These are phyloP conservation scores for Dictyostelium brefeldianum DNA, from an alignment of 78 protist genomes.

Conservation along the genomic window DNA sequence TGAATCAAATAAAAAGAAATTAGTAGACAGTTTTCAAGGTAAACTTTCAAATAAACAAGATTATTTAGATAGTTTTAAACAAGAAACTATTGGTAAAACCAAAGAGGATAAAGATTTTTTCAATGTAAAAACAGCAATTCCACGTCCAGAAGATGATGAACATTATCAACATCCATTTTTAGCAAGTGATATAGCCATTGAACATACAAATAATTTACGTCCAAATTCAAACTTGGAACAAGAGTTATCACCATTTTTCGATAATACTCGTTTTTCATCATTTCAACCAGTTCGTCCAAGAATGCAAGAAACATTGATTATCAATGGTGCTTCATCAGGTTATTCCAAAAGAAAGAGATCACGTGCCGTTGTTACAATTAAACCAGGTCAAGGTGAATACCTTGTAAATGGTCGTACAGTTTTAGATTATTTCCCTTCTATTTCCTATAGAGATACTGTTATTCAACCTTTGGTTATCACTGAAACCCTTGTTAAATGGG, in stretches of 20 bases:
- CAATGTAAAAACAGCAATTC: not conserved
- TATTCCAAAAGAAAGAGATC: slow-evolving; percentile 69
- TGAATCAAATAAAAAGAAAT: not conserved
- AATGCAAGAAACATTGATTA: not conserved
- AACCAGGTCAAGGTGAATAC: slow-evolving; percentile 49
- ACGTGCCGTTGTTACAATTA: slow-evolving; percentile 30
- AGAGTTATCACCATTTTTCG: not conserved
- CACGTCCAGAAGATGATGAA: slow-evolving; percentile 44
- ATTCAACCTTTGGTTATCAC: slow-evolving; percentile 75
- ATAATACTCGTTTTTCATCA: slow-evolving; percentile 9
- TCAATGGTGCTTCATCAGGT: slow-evolving; percentile 40
- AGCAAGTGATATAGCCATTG: not conserved
- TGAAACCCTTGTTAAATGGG: slow-evolving; percentile 61
- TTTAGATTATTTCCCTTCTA: slow-evolving; percentile 59
- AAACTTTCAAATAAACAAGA: not conserved
- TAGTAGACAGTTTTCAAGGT: not conserved
- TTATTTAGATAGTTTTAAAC: not conserved
- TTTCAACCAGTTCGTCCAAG: slow-evolving; percentile 39
- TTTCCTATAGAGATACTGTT: slow-evolving; percentile 41
- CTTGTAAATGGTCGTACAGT: slow-evolving; percentile 53
- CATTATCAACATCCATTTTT: not conserved
- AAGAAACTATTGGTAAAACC: not conserved
- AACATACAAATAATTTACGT: not conserved
- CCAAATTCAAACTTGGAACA: not conserved
- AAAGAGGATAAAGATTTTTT: not conserved